Evolutionary conservation across 176 grass and related monocot species (phyloP), one percentile per base, ranked within the genome.

Genomic region (Rhynchospora pubera): DNA sequence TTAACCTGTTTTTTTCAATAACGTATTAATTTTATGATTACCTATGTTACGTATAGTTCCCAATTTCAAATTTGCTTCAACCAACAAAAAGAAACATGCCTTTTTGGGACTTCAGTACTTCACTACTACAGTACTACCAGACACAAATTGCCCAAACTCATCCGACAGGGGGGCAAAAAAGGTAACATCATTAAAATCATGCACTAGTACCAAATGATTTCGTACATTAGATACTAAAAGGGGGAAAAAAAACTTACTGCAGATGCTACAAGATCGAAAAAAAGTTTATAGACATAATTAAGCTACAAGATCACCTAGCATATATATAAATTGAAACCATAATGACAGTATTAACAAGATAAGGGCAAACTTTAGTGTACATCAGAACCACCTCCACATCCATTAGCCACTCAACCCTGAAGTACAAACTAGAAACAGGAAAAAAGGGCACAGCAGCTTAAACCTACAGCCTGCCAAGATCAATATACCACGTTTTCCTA

Each of bases 261-360:
- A 79, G 44, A 73, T 23, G 30, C 61, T 57, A 11, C 50, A 61
- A 51, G 15, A 57, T 16, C 69, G 26, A 28, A 28, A 26, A 42
- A 14, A 59, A 62, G 10, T 60, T 52, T 74, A 87, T 83, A 64
- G 7, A 69, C 63, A 83, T 50, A 21, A 65, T 43, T 59, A 70
- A 42, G 65, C 9, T 22, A 43, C 77, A 70, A 26, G 26, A n/a
- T 72, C 43, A 51, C 43, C 79, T 51, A 77, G 19, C 82, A 51
- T 52, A 78, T 30, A 84, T 77, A 65, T 82, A 57, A 68, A 87
- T 77, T 87, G 46, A 87, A 83, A 87, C 82, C 82, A 87, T 53
- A 71, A 62, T 6, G 89, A 91, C 84, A 71, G 85, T 89, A 94
- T 94, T 89, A 91, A 94, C 92, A 94, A 87, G 78, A 83, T 85